Conservation (phyloP, 2,329 filamentous ascomycete genomes). For the Aureobasidium sp. region DNA sequence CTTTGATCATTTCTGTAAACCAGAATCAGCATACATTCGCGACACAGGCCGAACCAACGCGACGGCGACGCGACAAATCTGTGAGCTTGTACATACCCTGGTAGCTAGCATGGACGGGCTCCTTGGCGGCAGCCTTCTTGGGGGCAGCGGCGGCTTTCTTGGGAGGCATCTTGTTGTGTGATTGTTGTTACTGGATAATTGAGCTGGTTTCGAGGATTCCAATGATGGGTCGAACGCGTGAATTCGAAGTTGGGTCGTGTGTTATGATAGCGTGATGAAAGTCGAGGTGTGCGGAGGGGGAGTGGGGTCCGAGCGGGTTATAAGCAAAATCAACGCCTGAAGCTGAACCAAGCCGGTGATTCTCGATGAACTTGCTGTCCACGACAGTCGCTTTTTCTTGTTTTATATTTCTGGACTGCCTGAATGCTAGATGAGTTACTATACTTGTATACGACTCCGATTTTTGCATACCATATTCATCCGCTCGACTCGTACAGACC, state of each 20-base stretch:
- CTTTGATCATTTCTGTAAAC: conserved; percentile 63
- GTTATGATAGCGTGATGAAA: conserved; percentile 15
- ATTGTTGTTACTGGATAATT: conserved; percentile 23
- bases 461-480: neutral
- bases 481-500: neutral
- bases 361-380: neutral
- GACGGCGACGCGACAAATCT: conserved; percentile 36
- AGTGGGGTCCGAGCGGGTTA: neutral
- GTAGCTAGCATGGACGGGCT: conserved; percentile 57
- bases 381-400: neutral
- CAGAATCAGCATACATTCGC: conserved; percentile 48
- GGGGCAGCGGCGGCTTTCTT: conserved; percentile 53
- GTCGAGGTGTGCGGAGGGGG: conserved; percentile 9
- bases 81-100: conserved; percentile 46
- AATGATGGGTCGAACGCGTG: conserved; percentile 26
- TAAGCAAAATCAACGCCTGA: neutral
- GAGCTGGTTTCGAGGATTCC: conserved; percentile 28
- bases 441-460: neutral
- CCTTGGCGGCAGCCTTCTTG: conserved; percentile 49
- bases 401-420: neutral
- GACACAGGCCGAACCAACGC: conserved; percentile 33
- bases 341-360: neutral
- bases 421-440: neutral
- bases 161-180: conserved; percentile 51
- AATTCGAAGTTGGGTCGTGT: conserved; percentile 12